Evolutionary conservation across 257 asterid species (phyloP), one percentile per base, ranked within the genome.

Genomic region (Apocynum venetum): DNA sequence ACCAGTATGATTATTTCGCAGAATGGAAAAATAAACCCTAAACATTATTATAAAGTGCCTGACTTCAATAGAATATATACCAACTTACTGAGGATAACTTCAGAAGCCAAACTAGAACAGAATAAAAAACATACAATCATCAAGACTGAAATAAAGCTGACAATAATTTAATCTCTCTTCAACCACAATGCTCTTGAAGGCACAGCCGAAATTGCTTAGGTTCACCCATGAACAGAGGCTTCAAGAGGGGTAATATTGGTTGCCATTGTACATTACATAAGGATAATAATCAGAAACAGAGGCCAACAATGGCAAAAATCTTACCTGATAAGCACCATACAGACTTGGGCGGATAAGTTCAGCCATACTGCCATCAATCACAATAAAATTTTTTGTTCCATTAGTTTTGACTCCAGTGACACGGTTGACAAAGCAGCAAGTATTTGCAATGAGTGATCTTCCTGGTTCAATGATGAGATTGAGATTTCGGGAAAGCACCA

Each of bases 381-480:
- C 98, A 19, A 95, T 76, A 79, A 93, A 95, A 61, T 93, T 91
- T 78, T 95, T 95, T 1, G 96, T 90, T 49, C 98, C 98, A 14
- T 95, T 95, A 61, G 98, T 92, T 83, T 95, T 95, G 46, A 95
- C 98, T 77, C 98, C 98, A 57, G 97, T 95, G 35, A 95, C 96
- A 65, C 91, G 95, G 65, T 93, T 95, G 68, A 93, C 93, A 31
- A 95, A 87, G 88, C 98, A 95, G 83, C 98, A 92, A 61, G 98
- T 93, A 85, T 95, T 95, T 35, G 98, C 98, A 85, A 95, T 91
- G 35, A 95, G 85, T 31, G 98, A 95, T 84, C 98, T 83, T 71
- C 98, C 98, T 35, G 98, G 98, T 84, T 95, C 98, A 53, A 95
- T 95, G 71, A 95, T 91, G 80, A 95, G 98, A 84, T 92, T 95